These are phyloP conservation scores for Sclerospora graminicola DNA, from an alignment of 352 stramenopile genomes.

Conservation along the genomic window DNA sequence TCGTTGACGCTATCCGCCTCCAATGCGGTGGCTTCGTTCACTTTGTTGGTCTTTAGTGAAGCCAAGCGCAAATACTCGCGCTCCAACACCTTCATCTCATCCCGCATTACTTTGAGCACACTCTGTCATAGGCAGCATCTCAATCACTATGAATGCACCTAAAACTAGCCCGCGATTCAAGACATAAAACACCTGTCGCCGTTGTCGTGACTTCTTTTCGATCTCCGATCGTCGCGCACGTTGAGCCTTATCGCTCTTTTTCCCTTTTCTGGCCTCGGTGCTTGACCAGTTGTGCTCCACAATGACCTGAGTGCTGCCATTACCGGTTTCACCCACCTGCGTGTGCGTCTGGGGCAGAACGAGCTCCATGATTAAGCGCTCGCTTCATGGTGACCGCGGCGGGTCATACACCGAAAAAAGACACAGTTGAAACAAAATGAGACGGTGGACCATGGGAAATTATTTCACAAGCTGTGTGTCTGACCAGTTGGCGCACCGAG, in stretches of 20 bases:
- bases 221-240: constrained; percentile 47
- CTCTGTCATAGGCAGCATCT: constrained; percentile 12
- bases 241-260: constrained; percentile 6
- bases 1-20: constrained; percentile 9
- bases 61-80: constrained; percentile 29
- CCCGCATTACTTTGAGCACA: constrained; percentile 35
- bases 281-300: too few relatives aligned
- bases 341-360: too few relatives aligned
- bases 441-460: background rate
- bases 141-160: too few relatives aligned
- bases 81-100: constrained; percentile 43
- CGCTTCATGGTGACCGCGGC: too few relatives aligned
- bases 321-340: too few relatives aligned
- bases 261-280: background rate
- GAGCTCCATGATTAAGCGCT: too few relatives aligned
- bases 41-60: background rate
- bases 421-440: constrained; percentile 7
- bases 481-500: too few relatives aligned
- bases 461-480: too few relatives aligned
- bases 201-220: constrained; percentile 46
- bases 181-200: constrained; percentile 18
- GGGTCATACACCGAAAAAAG: too few relatives aligned
- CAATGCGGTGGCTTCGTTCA: constrained; percentile 4
- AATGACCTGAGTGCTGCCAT: too few relatives aligned
- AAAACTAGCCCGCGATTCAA: too few relatives aligned